phyloP scores from a whole-genome alignment of 1,139 yeast genomes.

The Scheffersomyces illinoinensis region DNA sequence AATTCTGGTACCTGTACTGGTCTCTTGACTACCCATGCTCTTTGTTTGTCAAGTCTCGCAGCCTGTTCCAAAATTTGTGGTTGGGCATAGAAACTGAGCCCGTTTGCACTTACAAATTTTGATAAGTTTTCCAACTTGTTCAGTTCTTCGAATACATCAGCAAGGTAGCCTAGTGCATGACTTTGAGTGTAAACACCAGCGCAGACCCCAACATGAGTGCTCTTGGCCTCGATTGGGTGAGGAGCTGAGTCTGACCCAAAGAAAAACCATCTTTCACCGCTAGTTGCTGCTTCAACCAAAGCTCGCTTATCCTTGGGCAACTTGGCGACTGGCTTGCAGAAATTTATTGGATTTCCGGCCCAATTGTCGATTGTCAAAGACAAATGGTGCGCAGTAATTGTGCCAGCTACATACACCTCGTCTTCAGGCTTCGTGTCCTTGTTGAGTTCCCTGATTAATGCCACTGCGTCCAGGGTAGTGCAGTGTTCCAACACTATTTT shows the following conservation, averaged over 20 bases:
- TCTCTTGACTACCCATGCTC: conserved; percentile 45
- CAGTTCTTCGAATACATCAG: conserved; percentile 75
- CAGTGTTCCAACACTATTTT: conserved; percentile 93
- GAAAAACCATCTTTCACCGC: conserved; percentile 91
- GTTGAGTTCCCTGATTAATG: conserved; percentile 72
- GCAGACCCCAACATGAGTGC: conserved; percentile 80
- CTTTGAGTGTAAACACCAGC: conserved; percentile 97
- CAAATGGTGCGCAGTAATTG: conserved; percentile 94
- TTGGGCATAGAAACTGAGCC: conserved; percentile 67
- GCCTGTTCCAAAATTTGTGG: conserved; percentile 32
- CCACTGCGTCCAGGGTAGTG: conserved; percentile 86
- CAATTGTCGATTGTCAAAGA: conserved; percentile 87
- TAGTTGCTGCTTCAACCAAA: conserved; percentile 80
- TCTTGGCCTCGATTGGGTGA: conserved; percentile 78
- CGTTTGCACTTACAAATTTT: conserved; percentile 75
- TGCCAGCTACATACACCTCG: conserved; percentile 72
- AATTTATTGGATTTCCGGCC: conserved; percentile 95
- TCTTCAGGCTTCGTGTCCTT: conserved; percentile 43
- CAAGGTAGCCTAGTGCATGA: conserved; percentile 78
- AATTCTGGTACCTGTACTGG: conserved; percentile 59
- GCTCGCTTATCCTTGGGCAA: conserved; percentile 82
- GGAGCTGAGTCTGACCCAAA: conserved; percentile 99
- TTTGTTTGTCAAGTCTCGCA: conserved; percentile 47
- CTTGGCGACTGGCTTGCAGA: conserved; percentile 97
- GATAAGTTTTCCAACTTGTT: conserved; percentile 65